Evolutionary conservation across 2,329 filamentous ascomycete species (phyloP).

Genomic region (Aspergillus sp.): DNA sequence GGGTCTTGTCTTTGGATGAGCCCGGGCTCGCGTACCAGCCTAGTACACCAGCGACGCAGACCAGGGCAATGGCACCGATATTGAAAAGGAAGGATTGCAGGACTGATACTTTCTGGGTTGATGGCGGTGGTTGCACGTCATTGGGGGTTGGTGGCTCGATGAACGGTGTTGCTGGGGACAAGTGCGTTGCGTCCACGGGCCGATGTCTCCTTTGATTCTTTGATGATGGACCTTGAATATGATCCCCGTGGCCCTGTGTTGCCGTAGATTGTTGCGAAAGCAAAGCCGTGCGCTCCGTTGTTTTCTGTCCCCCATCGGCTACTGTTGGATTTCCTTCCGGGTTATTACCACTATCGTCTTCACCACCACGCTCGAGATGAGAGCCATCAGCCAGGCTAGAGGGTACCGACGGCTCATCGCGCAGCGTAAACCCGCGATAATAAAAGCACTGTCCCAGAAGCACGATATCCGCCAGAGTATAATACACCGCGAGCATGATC

Average conservation of each 20-base stretch:
- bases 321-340: constrained; percentile 10
- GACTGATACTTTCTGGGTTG: constrained; percentile 26
- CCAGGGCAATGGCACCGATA: constrained; percentile 64
- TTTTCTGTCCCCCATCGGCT: constrained; percentile 5
- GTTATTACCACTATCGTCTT: not conserved
- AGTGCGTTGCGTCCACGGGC: constrained; percentile 55
- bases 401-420: constrained; percentile 20
- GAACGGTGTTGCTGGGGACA: constrained; percentile 77
- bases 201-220: constrained; percentile 22
- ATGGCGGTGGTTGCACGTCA: constrained; percentile 19
- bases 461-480: constrained; percentile 84
- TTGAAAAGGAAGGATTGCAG: constrained; percentile 59
- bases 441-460: constrained; percentile 87
- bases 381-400: constrained; percentile 4
- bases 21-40: constrained; percentile 72
- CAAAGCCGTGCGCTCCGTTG: constrained; percentile 25
- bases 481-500: constrained; percentile 90
- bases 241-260: too few relatives aligned
- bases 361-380: not conserved
- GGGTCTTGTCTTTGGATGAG: constrained; percentile 27
- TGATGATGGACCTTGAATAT: constrained; percentile 6
- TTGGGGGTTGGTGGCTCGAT: constrained; percentile 40
- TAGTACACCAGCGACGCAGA: constrained; percentile 70
- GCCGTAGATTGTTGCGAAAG: constrained; percentile 6
- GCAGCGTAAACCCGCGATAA: constrained; percentile 67